Evolutionary conservation across 2,329 filamentous ascomycete species (phyloP).

Genomic region (Aureobasidium lini): DNA sequence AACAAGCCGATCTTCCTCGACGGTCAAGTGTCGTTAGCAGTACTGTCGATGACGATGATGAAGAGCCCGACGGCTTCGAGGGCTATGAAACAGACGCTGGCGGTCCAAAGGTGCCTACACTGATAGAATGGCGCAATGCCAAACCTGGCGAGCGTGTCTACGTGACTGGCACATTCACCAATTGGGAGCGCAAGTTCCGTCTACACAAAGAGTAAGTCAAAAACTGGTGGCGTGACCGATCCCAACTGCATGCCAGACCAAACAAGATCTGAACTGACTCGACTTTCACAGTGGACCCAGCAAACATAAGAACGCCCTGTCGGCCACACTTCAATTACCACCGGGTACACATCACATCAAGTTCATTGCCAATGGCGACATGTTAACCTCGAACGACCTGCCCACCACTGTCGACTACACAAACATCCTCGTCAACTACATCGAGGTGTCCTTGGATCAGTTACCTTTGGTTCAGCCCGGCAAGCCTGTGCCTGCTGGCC

Average conservation of each 20-base stretch:
- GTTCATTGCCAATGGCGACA: constrained; percentile 88
- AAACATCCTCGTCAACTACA: constrained; percentile 96
- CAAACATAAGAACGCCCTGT: constrained; percentile 52
- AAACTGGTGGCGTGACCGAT: constrained; percentile 2
- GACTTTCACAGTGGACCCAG: constrained; percentile 21
- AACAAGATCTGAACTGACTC: constrained; percentile 7
- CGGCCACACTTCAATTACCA: constrained; percentile 71
- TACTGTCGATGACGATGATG: constrained; percentile 67
- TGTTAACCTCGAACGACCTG: constrained; percentile 45
- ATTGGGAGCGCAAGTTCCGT: constrained; percentile 92
- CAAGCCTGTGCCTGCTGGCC: constrained; percentile 15
- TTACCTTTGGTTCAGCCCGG: constrained; percentile 33
- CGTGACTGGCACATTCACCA: constrained; percentile 93
- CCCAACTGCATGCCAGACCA: background rate
- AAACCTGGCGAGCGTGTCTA: constrained; percentile 77
- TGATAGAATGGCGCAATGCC: constrained; percentile 70
- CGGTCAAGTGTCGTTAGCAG: constrained; percentile 49
- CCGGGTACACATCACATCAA: constrained; percentile 95
- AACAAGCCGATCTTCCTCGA: constrained; percentile 43
- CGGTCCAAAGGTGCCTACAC: constrained; percentile 67
- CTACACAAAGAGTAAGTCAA: constrained; percentile 74
- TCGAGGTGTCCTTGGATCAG: constrained; percentile 80
- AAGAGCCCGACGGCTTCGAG: constrained; percentile 53
- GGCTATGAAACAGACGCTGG: constrained; percentile 59
- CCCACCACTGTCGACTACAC: constrained; percentile 96